Evolutionary conservation across 495 filamentous ascomycete species (phyloP), one percentile per base, ranked within the genome.

Genomic region (Penicillium mononematosum): DNA sequence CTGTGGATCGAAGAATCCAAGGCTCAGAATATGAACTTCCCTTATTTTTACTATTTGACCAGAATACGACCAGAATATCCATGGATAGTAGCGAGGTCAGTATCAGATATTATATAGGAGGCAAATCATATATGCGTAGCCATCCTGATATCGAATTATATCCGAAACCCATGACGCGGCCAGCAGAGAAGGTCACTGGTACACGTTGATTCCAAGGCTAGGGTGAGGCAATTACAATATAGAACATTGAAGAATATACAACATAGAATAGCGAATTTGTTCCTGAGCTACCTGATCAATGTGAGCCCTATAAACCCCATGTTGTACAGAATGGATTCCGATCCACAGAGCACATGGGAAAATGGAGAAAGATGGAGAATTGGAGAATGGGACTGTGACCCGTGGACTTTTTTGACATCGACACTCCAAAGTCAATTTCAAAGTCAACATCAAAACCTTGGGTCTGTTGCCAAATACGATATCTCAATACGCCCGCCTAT

Each of bases 131-230:
- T 55, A 59, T 27, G 22, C 9, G 42, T 19, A 24, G 14, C 4
- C 27, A 45, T 58, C 6, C 31, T 56, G 7, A 36, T 53, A 38
- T 44, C 29, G 27, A 52, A 48, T 43, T 44, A 24, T 55, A 62
- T 61, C 47, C 55, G 52, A 61, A 61, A 64, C 58, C 29, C 47
- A 61, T 64, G 58, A 64, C 58, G 62, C 51, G 62, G 58, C 62
- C 42, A 43, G 49, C 31, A 38, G 50, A 39, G 7, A 45, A 39
- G 36, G 25, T 41, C 34, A 32, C 50, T 51, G 52, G 39, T 48
- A 29, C 52, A 41, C 25, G n/a, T 50, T 57, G 47, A 14, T 48
- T 22, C 31, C 47, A 36, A 49, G 31, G 47, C 47, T 8, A 49
- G 5, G 31, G 31, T 24, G 5, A 49, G 31, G 31, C 9, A 32